phyloP scores from a whole-genome alignment of 768 basidiomycete genomes.

The Leucocoprinus leucothites region DNA sequence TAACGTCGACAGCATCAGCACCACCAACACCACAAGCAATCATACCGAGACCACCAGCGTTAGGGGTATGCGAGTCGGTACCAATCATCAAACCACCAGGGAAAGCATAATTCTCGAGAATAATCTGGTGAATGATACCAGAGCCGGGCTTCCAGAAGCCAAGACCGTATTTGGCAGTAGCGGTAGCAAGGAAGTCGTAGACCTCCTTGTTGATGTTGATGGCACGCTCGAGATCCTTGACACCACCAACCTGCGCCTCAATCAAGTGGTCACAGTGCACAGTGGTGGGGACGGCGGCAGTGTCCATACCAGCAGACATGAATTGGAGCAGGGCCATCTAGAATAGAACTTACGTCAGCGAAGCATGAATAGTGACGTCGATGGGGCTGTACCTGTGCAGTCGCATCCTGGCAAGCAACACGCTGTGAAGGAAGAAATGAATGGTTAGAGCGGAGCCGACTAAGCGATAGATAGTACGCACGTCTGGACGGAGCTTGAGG shows the following conservation, averaged over 20 bases:
- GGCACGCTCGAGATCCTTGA: slow-evolving; percentile 90
- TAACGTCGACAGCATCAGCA: slow-evolving; percentile 98
- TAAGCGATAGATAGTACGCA: slow-evolving; percentile 39
- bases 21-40: slow-evolving; percentile 99
- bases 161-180: slow-evolving; percentile 97
- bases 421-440: slow-evolving; percentile 43
- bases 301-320: slow-evolving; percentile 99
- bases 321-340: slow-evolving; percentile 99
- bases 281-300: slow-evolving; percentile 95
- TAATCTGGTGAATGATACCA: slow-evolving; percentile 99
- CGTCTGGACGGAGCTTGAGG: slow-evolving; percentile 96
- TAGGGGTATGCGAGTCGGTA: slow-evolving; percentile 98
- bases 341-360: slow-evolving; percentile 38
- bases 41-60: slow-evolving; percentile 99
- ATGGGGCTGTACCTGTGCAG: slow-evolving; percentile 60
- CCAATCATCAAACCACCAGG: slow-evolving; percentile 99
- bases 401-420: slow-evolving; percentile 89
- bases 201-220: slow-evolving; percentile 96
- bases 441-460: neutral
- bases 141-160: slow-evolving; percentile 99
- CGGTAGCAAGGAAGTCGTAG: slow-evolving; percentile 98
- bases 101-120: slow-evolving; percentile 99
- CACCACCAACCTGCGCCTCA: slow-evolving; percentile 93
- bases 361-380: slow-evolving; percentile 17
- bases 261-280: slow-evolving; percentile 99